phyloP scores from a whole-genome alignment of 441 rosid genomes.

The Bruguiera hainesii region DNA sequence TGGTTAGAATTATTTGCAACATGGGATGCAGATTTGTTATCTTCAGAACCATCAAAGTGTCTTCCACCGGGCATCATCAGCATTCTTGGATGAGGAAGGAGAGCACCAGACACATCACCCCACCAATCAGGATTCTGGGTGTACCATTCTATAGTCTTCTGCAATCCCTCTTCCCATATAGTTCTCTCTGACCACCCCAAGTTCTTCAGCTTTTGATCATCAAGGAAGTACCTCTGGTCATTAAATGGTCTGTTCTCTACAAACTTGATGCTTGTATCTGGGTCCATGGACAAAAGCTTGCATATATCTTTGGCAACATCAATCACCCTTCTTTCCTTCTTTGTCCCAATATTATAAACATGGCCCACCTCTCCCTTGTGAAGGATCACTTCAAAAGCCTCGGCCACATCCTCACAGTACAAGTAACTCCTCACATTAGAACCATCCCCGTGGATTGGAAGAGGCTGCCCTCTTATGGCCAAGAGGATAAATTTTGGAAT shows the following conservation, averaged over 20 bases:
- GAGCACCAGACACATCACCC: slow-evolving; percentile 91
- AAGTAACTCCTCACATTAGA: slow-evolving; percentile 82
- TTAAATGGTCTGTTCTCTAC: slow-evolving; percentile 91
- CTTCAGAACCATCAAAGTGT: slow-evolving; percentile 68
- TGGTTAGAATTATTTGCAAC: slow-evolving; percentile 43
- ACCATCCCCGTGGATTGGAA: slow-evolving; percentile 93
- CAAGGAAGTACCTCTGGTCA: slow-evolving; percentile 91
- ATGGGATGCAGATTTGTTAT: slow-evolving; percentile 37
- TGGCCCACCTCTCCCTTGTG: slow-evolving; percentile 94
- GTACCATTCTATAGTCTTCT: slow-evolving; percentile 86
- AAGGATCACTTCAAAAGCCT: slow-evolving; percentile 86
- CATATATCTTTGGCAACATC: slow-evolving; percentile 84
- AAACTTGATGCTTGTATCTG: slow-evolving; percentile 62
- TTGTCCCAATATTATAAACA: slow-evolving; percentile 87
- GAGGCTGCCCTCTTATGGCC: slow-evolving; percentile 57
- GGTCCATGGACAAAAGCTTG: slow-evolving; percentile 64
- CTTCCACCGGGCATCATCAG: slow-evolving; percentile 95
- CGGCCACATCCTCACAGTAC: slow-evolving; percentile 96
- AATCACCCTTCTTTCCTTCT: slow-evolving; percentile 83
- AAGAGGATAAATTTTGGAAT: slow-evolving; percentile 54
- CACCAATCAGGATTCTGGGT: slow-evolving; percentile 88
- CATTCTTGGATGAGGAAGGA: slow-evolving; percentile 94
- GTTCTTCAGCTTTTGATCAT: slow-evolving; percentile 77
- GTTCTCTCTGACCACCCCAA: slow-evolving; percentile 89
- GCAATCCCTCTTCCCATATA: slow-evolving; percentile 82